Base-by-base conservation (phyloP, 148 eudicot species). In the Nepenthes mirabilis region DNA sequence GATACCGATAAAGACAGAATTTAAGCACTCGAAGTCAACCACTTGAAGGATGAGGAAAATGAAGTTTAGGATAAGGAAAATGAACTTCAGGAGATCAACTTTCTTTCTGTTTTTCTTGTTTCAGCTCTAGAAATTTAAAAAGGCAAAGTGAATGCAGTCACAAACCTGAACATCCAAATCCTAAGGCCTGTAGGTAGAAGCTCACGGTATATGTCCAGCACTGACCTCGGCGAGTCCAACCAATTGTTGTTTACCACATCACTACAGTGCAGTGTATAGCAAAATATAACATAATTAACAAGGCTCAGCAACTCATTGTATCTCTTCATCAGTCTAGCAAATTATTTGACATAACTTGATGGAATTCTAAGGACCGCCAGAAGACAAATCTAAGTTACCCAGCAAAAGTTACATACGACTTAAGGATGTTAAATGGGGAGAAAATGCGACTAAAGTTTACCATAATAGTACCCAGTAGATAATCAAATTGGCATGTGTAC, bases 91-190 rank as follows among this genome's bases (percentile, higher is more conserved):
- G 14, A 53, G 33, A 53, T 53, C 0, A 23, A 23, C 23, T 23
- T 23, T 23, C 23, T 23, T 23, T 23, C 23, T 23, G 23, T 23
- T 23, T 23, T 23, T 23, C 23, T 23, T 23, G 23, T 0, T 23
- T 23, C 23, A 23, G 23, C 23, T 23, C 23, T 23, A 23, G 56
- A 0, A 32, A n/a, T n/a, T 32, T 14, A 7, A 0, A 2, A 33
- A 55, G 36, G 35, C 56, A 62, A 33, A 8, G 37, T 1, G 8
- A 49, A 61, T n/a, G 34, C 32, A 50, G 63, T 55, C 50, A 51
- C 47, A 58, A 67, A 93, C 98, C 98, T 93, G 87, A 93, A 93
- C 62, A 88, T 65, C 98, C 98, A 93, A 62, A 88, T 84, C 45
- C 95, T 96, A 65, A 88, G 73, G 40, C 97, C 97, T 43, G 79